Percentiles rank a stretch among this genome's conserved stretches.
Conservation (phyloP, 2,329 filamentous ascomycete species). For the Myotisia sp. region DNA sequence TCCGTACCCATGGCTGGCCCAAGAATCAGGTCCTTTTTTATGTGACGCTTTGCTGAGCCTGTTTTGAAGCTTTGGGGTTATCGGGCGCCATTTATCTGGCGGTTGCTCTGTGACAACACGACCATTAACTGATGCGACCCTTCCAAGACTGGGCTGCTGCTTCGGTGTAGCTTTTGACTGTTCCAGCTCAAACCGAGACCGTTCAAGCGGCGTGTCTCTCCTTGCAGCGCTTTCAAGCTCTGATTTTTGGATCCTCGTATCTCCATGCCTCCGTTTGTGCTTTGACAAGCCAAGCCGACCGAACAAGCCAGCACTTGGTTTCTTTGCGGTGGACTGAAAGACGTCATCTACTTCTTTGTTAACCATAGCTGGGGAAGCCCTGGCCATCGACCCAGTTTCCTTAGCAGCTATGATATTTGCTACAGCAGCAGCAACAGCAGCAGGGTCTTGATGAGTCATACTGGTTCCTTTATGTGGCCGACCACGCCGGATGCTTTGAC, state of each 20-base stretch:
- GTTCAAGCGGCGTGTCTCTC: constrained; percentile 48
- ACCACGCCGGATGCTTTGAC: constrained; percentile 21
- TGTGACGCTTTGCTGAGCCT: constrained; percentile 18
- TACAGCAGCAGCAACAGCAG: constrained; percentile 4
- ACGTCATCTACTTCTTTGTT: neutral
- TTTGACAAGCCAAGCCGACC: constrained; percentile 18
- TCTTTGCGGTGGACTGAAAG: neutral
- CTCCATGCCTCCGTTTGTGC: constrained; percentile 16
- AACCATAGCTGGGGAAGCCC: neutral
- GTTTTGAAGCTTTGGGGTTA: constrained; percentile 15
- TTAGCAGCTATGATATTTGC: constrained; percentile 1
- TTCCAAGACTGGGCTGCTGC: constrained; percentile 1
- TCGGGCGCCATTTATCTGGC: constrained; percentile 7
- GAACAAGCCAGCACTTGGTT: constrained; percentile 21
- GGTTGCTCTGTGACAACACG: neutral
- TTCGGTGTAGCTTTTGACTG: constrained; percentile 10
- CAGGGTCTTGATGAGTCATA: constrained; percentile 7
- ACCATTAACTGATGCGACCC: constrained; percentile 11
- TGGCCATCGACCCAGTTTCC: neutral
- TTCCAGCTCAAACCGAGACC: constrained; percentile 38
- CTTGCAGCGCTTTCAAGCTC: constrained; percentile 46
- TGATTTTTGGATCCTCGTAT: constrained; percentile 39
- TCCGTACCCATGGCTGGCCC: constrained; percentile 16
- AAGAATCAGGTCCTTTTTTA: constrained; percentile 8
- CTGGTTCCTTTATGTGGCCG: neutral